phyloP scores from a whole-genome alignment of 192 early-diverging fungal species.

The Neocallimastix lanati region DNA sequence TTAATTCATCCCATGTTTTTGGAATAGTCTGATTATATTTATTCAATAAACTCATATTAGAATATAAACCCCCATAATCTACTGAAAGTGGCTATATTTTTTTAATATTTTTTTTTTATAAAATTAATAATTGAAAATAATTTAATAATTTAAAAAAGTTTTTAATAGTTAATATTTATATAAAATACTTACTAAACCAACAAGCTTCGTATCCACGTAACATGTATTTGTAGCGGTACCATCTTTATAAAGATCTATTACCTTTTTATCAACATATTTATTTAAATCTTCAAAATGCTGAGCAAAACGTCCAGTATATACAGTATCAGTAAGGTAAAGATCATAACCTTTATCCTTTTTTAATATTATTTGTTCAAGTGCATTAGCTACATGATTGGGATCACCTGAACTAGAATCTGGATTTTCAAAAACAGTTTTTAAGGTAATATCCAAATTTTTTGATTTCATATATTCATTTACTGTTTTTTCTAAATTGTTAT shows the following conservation, averaged over 20 bases:
- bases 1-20: background rate
- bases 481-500: background rate
- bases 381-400: background rate
- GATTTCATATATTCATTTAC: background rate
- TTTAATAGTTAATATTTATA: no score
- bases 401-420: background rate
- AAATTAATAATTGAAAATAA: no score
- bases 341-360: background rate
- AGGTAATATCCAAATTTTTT: background rate
- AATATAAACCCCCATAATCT: background rate
- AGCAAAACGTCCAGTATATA: background rate
- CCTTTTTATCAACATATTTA: background rate
- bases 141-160: no score
- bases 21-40: background rate
- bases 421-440: background rate
- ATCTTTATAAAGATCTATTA: background rate
- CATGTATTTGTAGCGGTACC: background rate
- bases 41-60: background rate
- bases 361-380: background rate
- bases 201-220: background rate
- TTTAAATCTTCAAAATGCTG: background rate
- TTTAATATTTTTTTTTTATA: no score
- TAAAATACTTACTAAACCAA: background rate
- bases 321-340: background rate
- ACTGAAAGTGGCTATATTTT: background rate